Conservation (phyloP, 1,284 basidiomycete genomes). For the Somion occarium region DNA sequence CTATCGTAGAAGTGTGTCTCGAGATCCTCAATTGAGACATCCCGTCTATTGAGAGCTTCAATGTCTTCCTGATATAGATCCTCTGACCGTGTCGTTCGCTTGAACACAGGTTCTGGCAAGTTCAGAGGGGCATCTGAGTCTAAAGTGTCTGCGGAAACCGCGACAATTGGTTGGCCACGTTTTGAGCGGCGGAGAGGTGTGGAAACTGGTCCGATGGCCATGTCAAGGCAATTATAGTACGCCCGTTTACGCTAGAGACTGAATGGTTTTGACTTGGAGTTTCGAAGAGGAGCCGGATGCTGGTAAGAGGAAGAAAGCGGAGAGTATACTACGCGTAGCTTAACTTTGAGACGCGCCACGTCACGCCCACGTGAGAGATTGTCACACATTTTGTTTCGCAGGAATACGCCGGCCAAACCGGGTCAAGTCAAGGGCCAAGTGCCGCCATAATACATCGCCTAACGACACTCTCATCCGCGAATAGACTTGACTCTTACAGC, state of each 20-base stretch:
- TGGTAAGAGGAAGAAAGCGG: not conserved
- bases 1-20: conserved; percentile 23
- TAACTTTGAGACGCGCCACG: not conserved
- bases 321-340: not conserved
- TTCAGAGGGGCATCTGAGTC: conserved; percentile 5
- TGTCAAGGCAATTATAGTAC: not conserved
- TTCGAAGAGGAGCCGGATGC: not conserved
- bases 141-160: conserved; percentile 7
- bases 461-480: too few species aligned
- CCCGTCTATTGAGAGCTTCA: conserved; percentile 6
- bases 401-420: not conserved
- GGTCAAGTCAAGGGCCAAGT: too few species aligned
- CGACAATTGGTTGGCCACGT: conserved; percentile 25
- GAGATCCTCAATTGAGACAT: conserved; percentile 8
- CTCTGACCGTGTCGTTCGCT: conserved; percentile 14
- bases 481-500: not conserved
- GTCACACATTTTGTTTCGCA: not conserved
- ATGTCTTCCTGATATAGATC: conserved; percentile 22
- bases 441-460: too few species aligned
- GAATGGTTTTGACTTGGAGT: not conserved
- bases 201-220: not conserved
- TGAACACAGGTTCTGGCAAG: conserved; percentile 14
- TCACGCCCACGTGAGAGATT: not conserved
- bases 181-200: conserved; percentile 24
- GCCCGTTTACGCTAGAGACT: too few species aligned